phyloP scores from a whole-genome alignment of 176 grass and related monocot genomes.

The Ensete glaucum region DNA sequence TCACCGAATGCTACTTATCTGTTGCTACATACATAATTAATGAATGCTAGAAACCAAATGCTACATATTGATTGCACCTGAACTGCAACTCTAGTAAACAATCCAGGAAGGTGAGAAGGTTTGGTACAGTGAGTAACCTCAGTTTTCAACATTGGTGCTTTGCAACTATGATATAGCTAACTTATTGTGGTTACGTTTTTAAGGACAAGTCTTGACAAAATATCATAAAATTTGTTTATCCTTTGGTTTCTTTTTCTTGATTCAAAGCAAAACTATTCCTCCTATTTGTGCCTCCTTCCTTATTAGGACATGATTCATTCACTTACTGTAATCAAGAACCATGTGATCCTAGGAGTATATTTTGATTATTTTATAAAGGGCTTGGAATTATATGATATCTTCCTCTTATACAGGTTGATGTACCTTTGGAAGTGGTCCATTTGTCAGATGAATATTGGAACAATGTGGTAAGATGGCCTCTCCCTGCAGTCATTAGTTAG shows the following conservation, averaged over 20 bases:
- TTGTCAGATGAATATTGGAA: conserved; percentile 95
- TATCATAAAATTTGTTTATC: not conserved
- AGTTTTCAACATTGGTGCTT: not conserved
- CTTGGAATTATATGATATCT: not conserved
- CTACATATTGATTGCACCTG: too few species aligned
- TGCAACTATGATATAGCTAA: not conserved
- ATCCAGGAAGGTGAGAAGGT: not conserved
- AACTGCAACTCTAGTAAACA: too few species aligned
- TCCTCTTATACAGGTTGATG: conserved; percentile 41
- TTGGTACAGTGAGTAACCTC: not conserved
- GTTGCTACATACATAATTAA: too few species aligned
- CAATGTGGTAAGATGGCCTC: conserved; percentile 52
- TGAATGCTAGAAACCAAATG: too few species aligned
- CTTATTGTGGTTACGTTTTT: not conserved
- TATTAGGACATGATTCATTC: not conserved
- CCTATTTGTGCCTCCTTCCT: not conserved
- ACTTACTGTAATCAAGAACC: not conserved
- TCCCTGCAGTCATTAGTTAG: not conserved
- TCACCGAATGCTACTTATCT: too few species aligned
- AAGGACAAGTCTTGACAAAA: not conserved
- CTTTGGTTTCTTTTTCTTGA: not conserved
- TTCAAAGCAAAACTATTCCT: not conserved
- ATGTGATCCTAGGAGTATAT: not conserved
- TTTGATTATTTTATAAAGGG: conserved; percentile 2
- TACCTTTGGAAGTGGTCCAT: conserved; percentile 88